phyloP scores from a whole-genome alignment of 1,139 yeast genomes.

The Lodderomyces oxycetoniae region DNA sequence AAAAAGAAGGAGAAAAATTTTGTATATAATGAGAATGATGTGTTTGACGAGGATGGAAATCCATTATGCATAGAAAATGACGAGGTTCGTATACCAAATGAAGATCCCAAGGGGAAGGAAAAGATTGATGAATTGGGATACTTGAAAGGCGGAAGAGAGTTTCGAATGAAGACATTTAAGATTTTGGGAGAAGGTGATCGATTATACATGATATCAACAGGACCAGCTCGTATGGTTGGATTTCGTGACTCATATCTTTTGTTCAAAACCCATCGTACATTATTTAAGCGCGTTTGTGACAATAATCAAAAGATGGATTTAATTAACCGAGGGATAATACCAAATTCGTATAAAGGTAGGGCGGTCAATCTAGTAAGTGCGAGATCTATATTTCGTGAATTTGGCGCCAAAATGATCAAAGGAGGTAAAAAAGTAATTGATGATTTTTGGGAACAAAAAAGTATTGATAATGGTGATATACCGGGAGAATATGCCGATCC shows the following conservation, averaged over 20 bases:
- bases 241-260: slow-evolving; percentile 88
- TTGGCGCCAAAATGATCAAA: slow-evolving; percentile 79
- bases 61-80: slow-evolving; percentile 61
- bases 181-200: slow-evolving; percentile 68
- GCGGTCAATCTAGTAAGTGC: slow-evolving; percentile 90
- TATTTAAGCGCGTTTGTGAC: slow-evolving; percentile 70
- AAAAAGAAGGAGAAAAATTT: slow-evolving; percentile 35
- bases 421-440: slow-evolving; percentile 81
- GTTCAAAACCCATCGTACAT: slow-evolving; percentile 74
- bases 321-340: slow-evolving; percentile 76
- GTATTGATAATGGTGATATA: slow-evolving; percentile 66
- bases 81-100: slow-evolving; percentile 70
- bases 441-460: slow-evolving; percentile 81
- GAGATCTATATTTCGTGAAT: slow-evolving; percentile 81
- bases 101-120: slow-evolving; percentile 73
- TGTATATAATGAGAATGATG: slow-evolving; percentile 32
- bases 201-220: slow-evolving; percentile 87
- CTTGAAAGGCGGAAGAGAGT: slow-evolving; percentile 71
- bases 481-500: slow-evolving; percentile 83
- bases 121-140: slow-evolving; percentile 70
- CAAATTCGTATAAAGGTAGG: slow-evolving; percentile 87
- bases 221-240: slow-evolving; percentile 92
- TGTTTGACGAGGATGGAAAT: slow-evolving; percentile 48
- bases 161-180: slow-evolving; percentile 77
- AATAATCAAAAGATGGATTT: slow-evolving; percentile 80